Evolutionary conservation across 805 yeast species (phyloP).

Genomic region (Wickerhamomyces mucosus): DNA sequence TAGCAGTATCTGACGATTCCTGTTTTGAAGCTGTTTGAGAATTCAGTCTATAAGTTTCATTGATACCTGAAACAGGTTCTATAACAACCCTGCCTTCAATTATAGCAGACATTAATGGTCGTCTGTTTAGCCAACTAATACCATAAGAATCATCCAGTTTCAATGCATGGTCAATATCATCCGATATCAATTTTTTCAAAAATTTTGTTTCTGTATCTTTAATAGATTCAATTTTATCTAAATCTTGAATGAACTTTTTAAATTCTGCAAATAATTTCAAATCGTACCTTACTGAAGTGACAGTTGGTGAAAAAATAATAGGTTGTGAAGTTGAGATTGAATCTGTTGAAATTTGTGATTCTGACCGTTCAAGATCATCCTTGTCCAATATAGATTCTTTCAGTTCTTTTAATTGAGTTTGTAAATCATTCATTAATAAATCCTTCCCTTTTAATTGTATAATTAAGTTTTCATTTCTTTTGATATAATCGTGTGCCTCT

Average conservation of each 20-base stretch:
- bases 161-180: constrained; percentile 73
- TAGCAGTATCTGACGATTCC: constrained; percentile 7
- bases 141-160: constrained; percentile 57
- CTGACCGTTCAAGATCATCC: constrained; percentile 21
- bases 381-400: constrained; percentile 45
- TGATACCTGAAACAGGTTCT: constrained; percentile 80
- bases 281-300: constrained; percentile 33
- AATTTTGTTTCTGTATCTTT: constrained; percentile 37
- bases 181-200: constrained; percentile 54
- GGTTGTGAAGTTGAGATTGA: constrained; percentile 11
- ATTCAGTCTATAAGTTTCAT: constrained; percentile 53
- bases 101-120: constrained; percentile 54
- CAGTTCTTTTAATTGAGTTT: constrained; percentile 57
- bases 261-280: constrained; percentile 28
- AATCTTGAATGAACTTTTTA: constrained; percentile 26
- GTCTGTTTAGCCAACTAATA: constrained; percentile 49
- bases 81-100: constrained; percentile 75
- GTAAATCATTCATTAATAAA: constrained; percentile 50
- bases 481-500: constrained; percentile 49
- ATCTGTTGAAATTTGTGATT: not conserved
- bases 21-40: constrained; percentile 15
- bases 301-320: constrained; percentile 30
- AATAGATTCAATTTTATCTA: constrained; percentile 24
- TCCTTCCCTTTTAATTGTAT: constrained; percentile 61
- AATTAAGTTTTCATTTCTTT: constrained; percentile 45